phyloP scores from a whole-genome alignment of 2,329 filamentous ascomycete genomes.

The Botrytis porri region DNA sequence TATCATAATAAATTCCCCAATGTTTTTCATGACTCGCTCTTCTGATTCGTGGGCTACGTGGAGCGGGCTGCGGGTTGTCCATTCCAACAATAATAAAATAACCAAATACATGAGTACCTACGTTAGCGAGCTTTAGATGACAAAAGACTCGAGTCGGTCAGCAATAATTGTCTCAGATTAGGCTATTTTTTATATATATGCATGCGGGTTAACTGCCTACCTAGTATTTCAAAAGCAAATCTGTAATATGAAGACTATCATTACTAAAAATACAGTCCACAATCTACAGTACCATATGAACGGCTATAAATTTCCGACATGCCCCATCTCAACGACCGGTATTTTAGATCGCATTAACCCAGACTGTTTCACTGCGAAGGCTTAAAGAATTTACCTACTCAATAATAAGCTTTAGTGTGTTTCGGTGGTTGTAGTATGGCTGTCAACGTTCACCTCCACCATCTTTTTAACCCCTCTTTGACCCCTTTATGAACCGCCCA shows the following conservation, averaged over 20 bases:
- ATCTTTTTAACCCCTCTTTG: neutral
- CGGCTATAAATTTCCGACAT: neutral
- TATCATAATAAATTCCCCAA: neutral
- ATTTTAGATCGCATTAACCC: neutral
- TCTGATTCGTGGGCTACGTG: neutral
- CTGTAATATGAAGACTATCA: neutral
- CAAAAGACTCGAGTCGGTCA: neutral
- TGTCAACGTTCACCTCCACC: neutral
- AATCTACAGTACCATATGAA: neutral
- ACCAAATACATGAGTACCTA: neutral
- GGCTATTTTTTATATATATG: neutral
- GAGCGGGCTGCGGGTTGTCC: neutral
- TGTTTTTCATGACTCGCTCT: neutral
- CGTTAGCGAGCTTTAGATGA: neutral
- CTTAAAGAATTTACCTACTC: neutral
- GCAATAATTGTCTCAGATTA: neutral
- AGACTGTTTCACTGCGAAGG: neutral
- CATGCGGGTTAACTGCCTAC: neutral
- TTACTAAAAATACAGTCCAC: neutral
- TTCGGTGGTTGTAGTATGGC: neutral
- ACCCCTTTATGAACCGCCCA: neutral
- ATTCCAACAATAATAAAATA: neutral
- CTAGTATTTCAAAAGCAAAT: neutral
- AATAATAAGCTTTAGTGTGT: neutral
- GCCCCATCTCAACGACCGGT: neutral